Evolutionary conservation across 2,329 filamentous ascomycete genomes (phyloP), one percentile per base, ranked within the genome.

Genomic region (Penicillium sumatraense): DNA sequence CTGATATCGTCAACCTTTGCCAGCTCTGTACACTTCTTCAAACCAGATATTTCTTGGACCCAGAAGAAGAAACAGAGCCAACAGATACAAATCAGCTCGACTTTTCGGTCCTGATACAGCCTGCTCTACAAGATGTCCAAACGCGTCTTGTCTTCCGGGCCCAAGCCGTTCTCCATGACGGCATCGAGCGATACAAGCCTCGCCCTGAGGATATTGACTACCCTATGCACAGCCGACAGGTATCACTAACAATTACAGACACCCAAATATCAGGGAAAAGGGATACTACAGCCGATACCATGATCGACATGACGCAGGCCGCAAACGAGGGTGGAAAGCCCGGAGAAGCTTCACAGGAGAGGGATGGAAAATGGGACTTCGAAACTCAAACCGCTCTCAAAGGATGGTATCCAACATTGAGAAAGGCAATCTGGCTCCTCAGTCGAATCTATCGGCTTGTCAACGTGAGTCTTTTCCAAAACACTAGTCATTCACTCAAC

Each of bases 381-480:
- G 82, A 83, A 56, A 81, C 81, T 1, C 82, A 85, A 59, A 80
- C 83, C 18, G 78, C 80, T 1, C 81, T 84, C 61, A 76, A 80
- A 62, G 82, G 81, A 41, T 88, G 86, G 84, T 89, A 89, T 67
- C 86, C 86, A 1, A 89, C 86, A 0, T 72, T 89, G 16, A 78
- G 83, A 47, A 88, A 86, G 73, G 86, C 86, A 2, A 85, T 89
- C 23, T 88, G 86, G 83, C 76, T 89, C 3, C 79, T 89, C 18
- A 88, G 86, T 59, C 82, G 86, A 51, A 89, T 89, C 61, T 89
- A 89, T 68, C 81, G 86, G 8, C 81, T 89, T 36, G 86, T 89
- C 40, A 88, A 89, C 65, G 86, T 86, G 76, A 56, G 60, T 41
- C 40, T 7, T 23, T 27, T 18, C n/a, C n/a, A n/a, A n/a, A n/a